Evolutionary conservation across 805 yeast genomes (phyloP).

Genomic region (Pichia thaimueangensis): DNA sequence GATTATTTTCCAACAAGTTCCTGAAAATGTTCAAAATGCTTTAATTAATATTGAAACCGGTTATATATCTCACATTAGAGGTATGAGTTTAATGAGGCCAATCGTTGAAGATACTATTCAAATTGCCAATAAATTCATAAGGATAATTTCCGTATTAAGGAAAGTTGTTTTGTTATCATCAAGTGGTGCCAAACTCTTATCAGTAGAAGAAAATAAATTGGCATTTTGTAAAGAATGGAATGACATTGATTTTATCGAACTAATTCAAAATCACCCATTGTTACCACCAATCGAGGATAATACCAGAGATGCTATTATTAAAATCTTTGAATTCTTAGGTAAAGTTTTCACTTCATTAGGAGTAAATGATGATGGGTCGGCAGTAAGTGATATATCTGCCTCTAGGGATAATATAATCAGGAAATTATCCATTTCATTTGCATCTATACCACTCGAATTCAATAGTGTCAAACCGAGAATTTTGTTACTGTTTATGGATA

Average conservation of each 20-base stretch:
- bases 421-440: slow-evolving; percentile 15
- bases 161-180: slow-evolving; percentile 24
- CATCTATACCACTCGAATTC: slow-evolving; percentile 31
- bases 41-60: slow-evolving; percentile 47
- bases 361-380: slow-evolving; percentile 1
- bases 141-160: slow-evolving; percentile 16
- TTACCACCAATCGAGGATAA: slow-evolving; percentile 15
- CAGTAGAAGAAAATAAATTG: slow-evolving; percentile 32
- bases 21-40: slow-evolving; percentile 46
- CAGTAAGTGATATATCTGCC: slow-evolving; percentile 6
- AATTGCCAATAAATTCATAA: slow-evolving; percentile 34
- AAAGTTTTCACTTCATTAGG: not conserved
- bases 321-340: slow-evolving; percentile 28
- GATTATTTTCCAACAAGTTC: slow-evolving; percentile 53
- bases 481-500: slow-evolving; percentile 46
- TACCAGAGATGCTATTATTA: slow-evolving; percentile 26
- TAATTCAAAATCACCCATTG: slow-evolving; percentile 16
- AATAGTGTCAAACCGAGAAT: slow-evolving; percentile 47
- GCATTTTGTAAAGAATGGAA: slow-evolving; percentile 24
- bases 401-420: slow-evolving; percentile 1
- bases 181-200: slow-evolving; percentile 38
- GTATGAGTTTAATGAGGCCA: slow-evolving; percentile 42
- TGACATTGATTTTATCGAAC: slow-evolving; percentile 33
- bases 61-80: slow-evolving; percentile 39
- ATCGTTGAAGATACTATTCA: slow-evolving; percentile 47